Evolutionary conservation across 1,139 yeast species (phyloP).

Genomic region (Zygosaccharomyces pseudobailii): DNA sequence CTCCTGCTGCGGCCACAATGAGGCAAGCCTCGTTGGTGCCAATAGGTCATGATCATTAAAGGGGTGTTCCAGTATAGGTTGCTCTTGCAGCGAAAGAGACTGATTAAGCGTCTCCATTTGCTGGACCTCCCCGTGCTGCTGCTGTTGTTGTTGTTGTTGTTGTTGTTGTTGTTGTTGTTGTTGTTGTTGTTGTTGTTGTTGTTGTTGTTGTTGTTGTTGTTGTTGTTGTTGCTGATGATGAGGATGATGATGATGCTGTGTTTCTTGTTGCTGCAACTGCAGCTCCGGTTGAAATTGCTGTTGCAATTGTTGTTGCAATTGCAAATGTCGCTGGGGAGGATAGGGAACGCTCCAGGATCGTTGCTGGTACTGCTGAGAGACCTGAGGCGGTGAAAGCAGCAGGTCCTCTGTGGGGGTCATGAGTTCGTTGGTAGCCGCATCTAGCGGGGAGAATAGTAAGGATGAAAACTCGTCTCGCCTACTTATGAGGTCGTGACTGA

Average conservation of each 20-base stretch:
- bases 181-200: conserved; percentile 5
- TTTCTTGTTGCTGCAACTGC: not conserved
- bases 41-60: conserved; percentile 2
- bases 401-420: conserved; percentile 3
- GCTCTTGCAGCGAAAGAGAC: not conserved
- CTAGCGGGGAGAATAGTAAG: conserved; percentile 3
- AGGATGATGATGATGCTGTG: not conserved
- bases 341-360: not conserved
- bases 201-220: conserved; percentile 1
- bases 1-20: conserved; percentile 4
- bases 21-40: conserved; percentile 1
- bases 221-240: not conserved
- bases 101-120: not conserved
- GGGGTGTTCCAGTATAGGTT: not conserved
- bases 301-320: not conserved
- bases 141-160: not conserved
- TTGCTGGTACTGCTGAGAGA: not conserved
- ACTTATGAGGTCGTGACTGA: not conserved
- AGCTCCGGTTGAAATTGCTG: not conserved
- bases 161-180: not conserved
- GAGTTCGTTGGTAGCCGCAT: conserved; percentile 2
- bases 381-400: conserved; percentile 1
- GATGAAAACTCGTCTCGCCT: conserved; percentile 1
- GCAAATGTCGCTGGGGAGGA: not conserved
- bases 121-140: not conserved